Evolutionary conservation across 2,329 filamentous ascomycete genomes (phyloP).

Genomic region (Myriangium duriaei): DNA sequence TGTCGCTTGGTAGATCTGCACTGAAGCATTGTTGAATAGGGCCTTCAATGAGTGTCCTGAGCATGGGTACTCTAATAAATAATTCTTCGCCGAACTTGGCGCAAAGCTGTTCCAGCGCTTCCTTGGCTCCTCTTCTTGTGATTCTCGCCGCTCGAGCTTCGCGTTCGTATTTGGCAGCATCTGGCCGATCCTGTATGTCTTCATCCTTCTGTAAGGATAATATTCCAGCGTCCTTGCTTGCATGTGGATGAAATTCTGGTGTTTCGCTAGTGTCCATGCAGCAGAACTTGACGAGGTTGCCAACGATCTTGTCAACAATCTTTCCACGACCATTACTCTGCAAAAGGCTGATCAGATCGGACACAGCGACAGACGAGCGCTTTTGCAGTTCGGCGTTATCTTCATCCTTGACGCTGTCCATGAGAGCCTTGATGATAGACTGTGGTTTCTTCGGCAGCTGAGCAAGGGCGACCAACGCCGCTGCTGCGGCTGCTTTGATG

Average conservation of each 20-base stretch:
- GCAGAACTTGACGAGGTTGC: conserved; percentile 92
- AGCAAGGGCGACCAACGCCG: conserved; percentile 76
- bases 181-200: conserved; percentile 81
- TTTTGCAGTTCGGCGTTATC: conserved; percentile 81
- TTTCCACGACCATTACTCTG: conserved; percentile 66
- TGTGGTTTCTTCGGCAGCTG: conserved; percentile 87
- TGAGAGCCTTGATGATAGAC: conserved; percentile 85
- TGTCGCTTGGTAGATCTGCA: conserved; percentile 53
- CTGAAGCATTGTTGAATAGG: conserved; percentile 66
- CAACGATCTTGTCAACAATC: conserved; percentile 89
- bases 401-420: conserved; percentile 95
- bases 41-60: conserved; percentile 67
- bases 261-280: conserved; percentile 97
- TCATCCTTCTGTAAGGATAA: conserved; percentile 95
- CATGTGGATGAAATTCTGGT: conserved; percentile 82
- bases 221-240: conserved; percentile 63
- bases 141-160: conserved; percentile 84
- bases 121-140: conserved; percentile 84
- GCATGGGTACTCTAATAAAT: conserved; percentile 71
- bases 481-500: conserved; percentile 74
- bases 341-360: conserved; percentile 74
- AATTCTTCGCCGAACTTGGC: conserved; percentile 64
- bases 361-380: conserved; percentile 74
- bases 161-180: conserved; percentile 77
- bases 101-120: conserved; percentile 80